Base-by-base conservation (phyloP, 2,329 filamentous ascomycete species). In the Microsporum ferrugineum region DNA sequence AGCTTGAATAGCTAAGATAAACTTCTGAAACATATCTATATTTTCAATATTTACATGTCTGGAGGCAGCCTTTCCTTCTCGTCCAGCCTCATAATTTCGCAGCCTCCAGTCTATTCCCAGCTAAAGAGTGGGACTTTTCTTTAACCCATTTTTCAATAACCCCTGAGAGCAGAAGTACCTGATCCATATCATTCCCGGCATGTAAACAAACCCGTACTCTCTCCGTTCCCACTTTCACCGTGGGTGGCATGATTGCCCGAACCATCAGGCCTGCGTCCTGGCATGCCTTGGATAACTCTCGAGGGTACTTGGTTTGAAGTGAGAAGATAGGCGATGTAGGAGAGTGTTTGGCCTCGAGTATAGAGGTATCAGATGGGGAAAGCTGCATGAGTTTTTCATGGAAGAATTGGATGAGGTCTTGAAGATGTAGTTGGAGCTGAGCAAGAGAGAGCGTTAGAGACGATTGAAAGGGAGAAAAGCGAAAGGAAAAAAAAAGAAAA, bases 151-250 rank as follows among this genome's bases (percentile, higher is more conserved):
- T 31, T 10, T 45, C 45, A 41, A 65, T 63, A 2, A 59, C 57
- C 17, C 23, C 36, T 3, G 81, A 75, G 27, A 88, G 69, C 0
- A 74, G 77, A 3, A 84, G 77, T 0, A 88, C 76, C 62, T 89
- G 78, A 3, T 75, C 72, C 5, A 73, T 62, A 0, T 82, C 85
- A 64, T 89, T 89, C 0, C 80, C 83, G 0, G 85, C 83, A 71
- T 89, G 87, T 1, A 89, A 69, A 70, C 86, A 88, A 0, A 89
- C 76, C 6, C 87, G 75, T 0, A 89, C 81, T 8, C 87, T 76
- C 68, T 88, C 84, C 3, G 76, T 81, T 0, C 86, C 85, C 1
- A 69, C 71, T 0, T 85, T 84, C 1, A 89, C 85, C 0, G 86
- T 89, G 0, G 87, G 87, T 1, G 84, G 78, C 62, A 88, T 84